Percentiles rank a stretch among this genome's conserved stretches.
Conservation (phyloP, 192 early-diverging fungal genomes). For the Backusella australiensis region DNA sequence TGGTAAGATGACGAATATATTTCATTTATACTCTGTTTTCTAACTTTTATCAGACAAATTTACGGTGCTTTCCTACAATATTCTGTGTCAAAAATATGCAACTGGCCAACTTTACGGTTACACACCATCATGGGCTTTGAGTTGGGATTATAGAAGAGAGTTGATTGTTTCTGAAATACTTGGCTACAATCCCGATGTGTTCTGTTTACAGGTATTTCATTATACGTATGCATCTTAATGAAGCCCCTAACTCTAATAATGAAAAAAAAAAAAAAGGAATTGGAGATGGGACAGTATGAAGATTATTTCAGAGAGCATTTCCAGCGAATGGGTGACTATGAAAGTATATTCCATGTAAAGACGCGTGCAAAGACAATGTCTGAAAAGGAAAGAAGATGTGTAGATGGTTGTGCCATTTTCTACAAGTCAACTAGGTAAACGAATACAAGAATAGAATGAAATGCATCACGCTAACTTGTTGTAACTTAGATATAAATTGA, state of each 20-base stretch:
- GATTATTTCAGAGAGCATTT: constrained; percentile 82
- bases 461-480: no score
- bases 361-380: constrained; percentile 92
- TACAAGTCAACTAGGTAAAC: constrained; percentile 78
- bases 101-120: constrained; percentile 88
- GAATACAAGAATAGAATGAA: neutral
- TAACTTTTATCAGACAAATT: constrained; percentile 65
- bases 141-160: constrained; percentile 93
- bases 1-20: constrained; percentile 25
- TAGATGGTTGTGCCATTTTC: constrained; percentile 97
- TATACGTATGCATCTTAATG: neutral
- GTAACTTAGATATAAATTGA: constrained; percentile 62
- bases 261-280: constrained; percentile 58
- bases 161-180: constrained; percentile 81
- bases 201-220: constrained; percentile 80
- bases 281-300: constrained; percentile 84
- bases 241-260: neutral
- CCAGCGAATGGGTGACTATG: constrained; percentile 73
- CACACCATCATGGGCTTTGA: constrained; percentile 91
- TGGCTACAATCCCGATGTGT: constrained; percentile 84
- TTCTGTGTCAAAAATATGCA: constrained; percentile 86
- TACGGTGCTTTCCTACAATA: constrained; percentile 92
- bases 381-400: constrained; percentile 79
- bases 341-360: constrained; percentile 92
- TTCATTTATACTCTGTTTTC: neutral